Evolutionary conservation across 306 rosid species (phyloP).

Genomic region (Castanospermum australe): DNA sequence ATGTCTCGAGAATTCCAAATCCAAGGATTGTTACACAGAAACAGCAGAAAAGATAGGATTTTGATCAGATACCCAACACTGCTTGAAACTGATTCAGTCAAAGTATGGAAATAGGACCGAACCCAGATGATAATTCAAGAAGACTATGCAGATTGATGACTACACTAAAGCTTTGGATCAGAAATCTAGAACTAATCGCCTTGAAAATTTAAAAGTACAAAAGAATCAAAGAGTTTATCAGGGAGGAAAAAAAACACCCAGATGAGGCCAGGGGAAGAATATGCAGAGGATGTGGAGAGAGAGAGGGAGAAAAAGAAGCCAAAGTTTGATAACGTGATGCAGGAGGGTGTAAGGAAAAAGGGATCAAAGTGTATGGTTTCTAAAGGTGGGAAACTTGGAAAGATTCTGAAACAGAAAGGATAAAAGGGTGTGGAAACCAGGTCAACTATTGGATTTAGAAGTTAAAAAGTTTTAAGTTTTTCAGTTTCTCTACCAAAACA

Average conservation of each 20-base stretch:
- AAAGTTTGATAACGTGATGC: constrained; percentile 18
- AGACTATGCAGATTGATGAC: neutral
- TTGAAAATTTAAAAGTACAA: neutral
- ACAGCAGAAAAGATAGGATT: neutral
- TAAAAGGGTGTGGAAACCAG: neutral
- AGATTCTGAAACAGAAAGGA: constrained; percentile 10
- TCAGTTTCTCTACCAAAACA: neutral
- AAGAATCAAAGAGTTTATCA: neutral
- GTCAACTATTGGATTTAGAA: constrained; percentile 39
- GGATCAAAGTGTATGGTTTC: neutral
- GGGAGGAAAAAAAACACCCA: neutral
- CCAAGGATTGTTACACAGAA: neutral
- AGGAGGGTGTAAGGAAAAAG: neutral
- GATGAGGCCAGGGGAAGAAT: neutral
- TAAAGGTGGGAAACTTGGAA: constrained; percentile 13
- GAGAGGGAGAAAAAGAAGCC: neutral
- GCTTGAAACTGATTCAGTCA: neutral
- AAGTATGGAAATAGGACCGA: neutral
- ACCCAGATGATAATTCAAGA: constrained; percentile 20
- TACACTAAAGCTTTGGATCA: constrained; percentile 22
- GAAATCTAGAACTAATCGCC: neutral
- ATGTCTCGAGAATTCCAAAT: constrained; percentile 24
- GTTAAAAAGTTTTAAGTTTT: neutral
- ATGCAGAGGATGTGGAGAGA: neutral
- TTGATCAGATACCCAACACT: neutral